Base-by-base conservation (phyloP, 2,329 filamentous ascomycete species). In the Chaetoscypha palmicola region DNA sequence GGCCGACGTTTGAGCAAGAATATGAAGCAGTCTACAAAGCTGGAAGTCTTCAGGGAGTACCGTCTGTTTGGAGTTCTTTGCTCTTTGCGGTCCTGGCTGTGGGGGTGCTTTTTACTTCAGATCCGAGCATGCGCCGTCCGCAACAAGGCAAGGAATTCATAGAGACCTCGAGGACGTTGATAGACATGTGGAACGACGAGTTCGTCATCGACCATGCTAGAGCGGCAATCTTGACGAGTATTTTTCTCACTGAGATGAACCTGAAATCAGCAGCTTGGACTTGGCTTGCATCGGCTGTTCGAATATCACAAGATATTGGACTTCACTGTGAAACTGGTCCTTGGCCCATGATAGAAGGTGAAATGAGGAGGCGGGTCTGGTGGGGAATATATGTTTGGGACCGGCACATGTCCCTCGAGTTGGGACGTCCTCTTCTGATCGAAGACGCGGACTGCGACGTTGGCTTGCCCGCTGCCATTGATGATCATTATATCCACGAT, bases 311-410 rank as follows among this genome's bases (percentile, higher is more conserved):
- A 61, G 86, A 92, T 53, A 72, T 96, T 35, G 86, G 86, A 0
- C 70, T 97, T 8, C 83, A 96, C 57, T 69, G 77, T 5, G 86
- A 94, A 56, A 77, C 78, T 1, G 83, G 82, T 0, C 74, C 81
- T 1, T 88, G 83, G 73, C 75, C 84, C 2, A 72, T 80, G 1
- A 70, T 94, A 11, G 89, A 95, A 57, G 77, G 77, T 9, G 91
- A 97, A 64, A 89, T 91, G 79, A 79, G 90, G 43, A 79, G 86
- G 48, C 76, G 90, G 43, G 78, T 92, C 2, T 98, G 91, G 91
- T 98, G 92, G 89, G 80, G 86, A 11, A 78, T 95, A 45, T 97
- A 97, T 65, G 79, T 88, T 34, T 80, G 90, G 68, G 92, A 98
- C 66, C 79, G 89, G 50, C 75, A 86, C 20, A 68, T 94, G 38